Evolutionary conservation across 345 rosid genomes (phyloP), one percentile per base, ranked within the genome.

Genomic region (Lepidium africanum): DNA sequence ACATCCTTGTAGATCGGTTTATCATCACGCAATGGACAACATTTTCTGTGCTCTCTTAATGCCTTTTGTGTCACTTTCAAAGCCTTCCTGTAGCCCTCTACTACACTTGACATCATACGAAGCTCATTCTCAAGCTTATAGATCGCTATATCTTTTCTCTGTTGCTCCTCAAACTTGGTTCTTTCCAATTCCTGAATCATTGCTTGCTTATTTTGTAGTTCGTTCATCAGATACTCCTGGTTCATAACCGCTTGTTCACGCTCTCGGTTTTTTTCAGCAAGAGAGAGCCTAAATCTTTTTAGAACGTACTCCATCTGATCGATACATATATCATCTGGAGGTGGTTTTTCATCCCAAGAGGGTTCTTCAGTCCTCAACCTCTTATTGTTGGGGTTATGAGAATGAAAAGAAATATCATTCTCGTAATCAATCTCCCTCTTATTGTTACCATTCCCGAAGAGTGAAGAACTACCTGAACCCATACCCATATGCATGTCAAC

Each of bases 91-190:
- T 94, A 94, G 43, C 92, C 95, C 32, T 85, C 86, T 39, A 86
- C 41, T 23, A 91, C 83, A 68, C 80, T 80, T 43, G 57, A 68
- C 99, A 94, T 85, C 85, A 86, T 76, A 60, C 61, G 64, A 59
- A 94, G 80, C 73, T 94, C 99, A 49, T 65, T 85, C 79, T 87
- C 92, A 35, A 88, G 87, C 83, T 79, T 84, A 80, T 74, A 81
- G 25, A 81, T 76, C 65, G 83, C 85, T 55, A 65, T 3, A 41
- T 82, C 76, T 58, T 82, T 78, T 71, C 79, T 87, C 39, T 73
- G 85, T 69, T 72, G 80, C 75, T 87, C 95, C 61, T 87, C 97
- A 4, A 27, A 49, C 78, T 78, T 85, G 64, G 73, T 61, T 78
- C 82, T 85, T 3, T 88, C 85, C 85, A 91, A 71, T 13, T 83